A percentile compares a stretch with the other conserved stretches of the same genome.
phyloP scores from a whole-genome alignment of 768 basidiomycete species.

The Mycena metata region DNA sequence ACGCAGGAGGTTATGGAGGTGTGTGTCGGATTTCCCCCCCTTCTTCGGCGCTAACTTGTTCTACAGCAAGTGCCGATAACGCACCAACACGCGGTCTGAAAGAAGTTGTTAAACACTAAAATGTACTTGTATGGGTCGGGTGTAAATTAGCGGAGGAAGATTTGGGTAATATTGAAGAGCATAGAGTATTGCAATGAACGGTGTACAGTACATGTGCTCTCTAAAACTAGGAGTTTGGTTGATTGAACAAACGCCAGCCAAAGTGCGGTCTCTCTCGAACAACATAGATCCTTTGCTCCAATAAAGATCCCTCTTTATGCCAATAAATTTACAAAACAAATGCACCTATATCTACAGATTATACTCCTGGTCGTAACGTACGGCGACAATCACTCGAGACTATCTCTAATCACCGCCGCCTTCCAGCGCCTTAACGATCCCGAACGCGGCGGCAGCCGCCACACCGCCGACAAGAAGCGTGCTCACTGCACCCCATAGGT shows the following conservation, averaged over 20 bases:
- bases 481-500: slow-evolving; percentile 88
- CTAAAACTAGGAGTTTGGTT: no score
- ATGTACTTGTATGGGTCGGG: no score
- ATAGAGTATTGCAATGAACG: no score
- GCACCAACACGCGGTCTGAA: slow-evolving; percentile 54
- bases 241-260: no score
- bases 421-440: slow-evolving; percentile 64
- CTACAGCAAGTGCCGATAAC: slow-evolving; percentile 59
- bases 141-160: no score
- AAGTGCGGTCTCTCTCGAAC: no score
- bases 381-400: background rate
- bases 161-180: no score
- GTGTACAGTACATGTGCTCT: no score
- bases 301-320: no score
- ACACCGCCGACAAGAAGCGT: slow-evolving; percentile 92
- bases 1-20: slow-evolving; percentile 65
- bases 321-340: background rate
- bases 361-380: slow-evolving; percentile 1
- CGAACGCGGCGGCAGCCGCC: slow-evolving; percentile 80
- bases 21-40: background rate
- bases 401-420: slow-evolving; percentile 34
- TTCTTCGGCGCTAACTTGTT: background rate
- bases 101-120: no score
- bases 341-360: slow-evolving; percentile 8
- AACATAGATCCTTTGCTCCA: no score